These are phyloP conservation scores for Exophiala phaeomuriformis DNA, from an alignment of 2,329 filamentous ascomycete species.

Conservation along the genomic window DNA sequence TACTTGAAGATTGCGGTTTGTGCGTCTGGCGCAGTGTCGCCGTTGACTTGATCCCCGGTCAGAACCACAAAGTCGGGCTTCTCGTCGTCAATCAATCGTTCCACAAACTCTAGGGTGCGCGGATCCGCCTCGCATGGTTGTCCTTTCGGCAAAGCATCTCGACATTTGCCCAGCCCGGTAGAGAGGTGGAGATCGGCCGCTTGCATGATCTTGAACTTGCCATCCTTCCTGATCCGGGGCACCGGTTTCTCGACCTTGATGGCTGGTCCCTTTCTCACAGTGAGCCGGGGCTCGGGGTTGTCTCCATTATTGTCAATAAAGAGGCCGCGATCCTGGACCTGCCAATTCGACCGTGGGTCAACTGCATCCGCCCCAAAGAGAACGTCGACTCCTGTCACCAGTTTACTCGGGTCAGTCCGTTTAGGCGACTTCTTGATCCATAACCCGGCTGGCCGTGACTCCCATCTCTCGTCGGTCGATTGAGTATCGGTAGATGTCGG, in stretches of 20 bases:
- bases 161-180: constrained; percentile 76
- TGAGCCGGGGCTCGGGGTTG: constrained; percentile 65
- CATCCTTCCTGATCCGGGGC: constrained; percentile 75
- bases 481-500: constrained; percentile 53
- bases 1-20: constrained; percentile 94
- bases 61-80: constrained; percentile 87
- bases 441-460: constrained; percentile 65
- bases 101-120: constrained; percentile 82
- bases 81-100: constrained; percentile 77
- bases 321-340: constrained; percentile 65
- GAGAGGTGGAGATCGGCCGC: constrained; percentile 89
- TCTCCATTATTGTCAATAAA: constrained; percentile 57
- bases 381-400: constrained; percentile 75
- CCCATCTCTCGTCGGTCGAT: constrained; percentile 62
- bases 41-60: constrained; percentile 92
- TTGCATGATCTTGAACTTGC: constrained; percentile 96
- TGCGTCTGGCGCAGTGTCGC: constrained; percentile 82
- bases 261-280: constrained; percentile 61
- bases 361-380: constrained; percentile 86
- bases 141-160: constrained; percentile 74
- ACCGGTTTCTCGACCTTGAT: constrained; percentile 61
- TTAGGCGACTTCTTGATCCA: constrained; percentile 74
- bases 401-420: constrained; percentile 63
- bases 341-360: constrained; percentile 81
- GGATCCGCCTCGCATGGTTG: constrained; percentile 85